phyloP scores from a whole-genome alignment of 1,139 yeast genomes.

The Zhuliangozyma parablackwelliae region DNA sequence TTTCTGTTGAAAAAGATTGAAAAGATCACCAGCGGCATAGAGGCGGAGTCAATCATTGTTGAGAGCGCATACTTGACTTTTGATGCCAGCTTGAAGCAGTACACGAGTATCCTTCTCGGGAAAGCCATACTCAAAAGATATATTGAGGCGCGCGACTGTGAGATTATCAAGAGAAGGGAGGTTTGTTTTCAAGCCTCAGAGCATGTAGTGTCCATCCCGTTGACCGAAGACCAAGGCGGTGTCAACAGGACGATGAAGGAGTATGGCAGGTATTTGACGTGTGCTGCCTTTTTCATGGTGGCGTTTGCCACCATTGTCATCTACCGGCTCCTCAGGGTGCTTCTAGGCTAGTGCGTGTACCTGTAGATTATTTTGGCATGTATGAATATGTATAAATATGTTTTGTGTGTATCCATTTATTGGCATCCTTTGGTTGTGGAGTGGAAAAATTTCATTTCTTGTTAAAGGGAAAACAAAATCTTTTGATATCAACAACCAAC shows the following conservation, averaged over 20 bases:
- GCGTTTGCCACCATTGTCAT: conserved; percentile 17
- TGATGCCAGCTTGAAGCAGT: conserved; percentile 33
- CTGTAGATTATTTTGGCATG: no score
- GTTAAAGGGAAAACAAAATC: no score
- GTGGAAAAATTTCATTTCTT: no score
- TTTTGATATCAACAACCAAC: no score
- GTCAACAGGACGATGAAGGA: conserved; percentile 15
- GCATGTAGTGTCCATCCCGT: conserved; percentile 41
- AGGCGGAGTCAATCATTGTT: conserved; percentile 28
- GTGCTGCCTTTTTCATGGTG: conserved; percentile 18
- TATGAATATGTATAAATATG: no score
- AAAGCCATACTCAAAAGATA: conserved; percentile 39
- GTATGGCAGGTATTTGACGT: conserved; percentile 19
- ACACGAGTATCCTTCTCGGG: conserved; percentile 37
- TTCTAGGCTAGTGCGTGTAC: conserved; percentile 2
- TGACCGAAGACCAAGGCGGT: conserved; percentile 26
- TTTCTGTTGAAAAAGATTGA: conserved; percentile 33
- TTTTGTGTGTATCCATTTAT: no score
- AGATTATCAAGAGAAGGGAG: conserved; percentile 33
- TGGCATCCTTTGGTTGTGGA: no score
- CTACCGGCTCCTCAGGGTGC: conserved; percentile 20
- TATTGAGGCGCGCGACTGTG: conserved; percentile 27
- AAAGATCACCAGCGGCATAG: conserved; percentile 35
- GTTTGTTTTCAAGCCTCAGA: conserved; percentile 43
- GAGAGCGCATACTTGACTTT: conserved; percentile 28